Evolutionary conservation across 2,329 filamentous ascomycete species (phyloP), one percentile per base, ranked within the genome.

Genomic region (Diplocarpon rosae): DNA sequence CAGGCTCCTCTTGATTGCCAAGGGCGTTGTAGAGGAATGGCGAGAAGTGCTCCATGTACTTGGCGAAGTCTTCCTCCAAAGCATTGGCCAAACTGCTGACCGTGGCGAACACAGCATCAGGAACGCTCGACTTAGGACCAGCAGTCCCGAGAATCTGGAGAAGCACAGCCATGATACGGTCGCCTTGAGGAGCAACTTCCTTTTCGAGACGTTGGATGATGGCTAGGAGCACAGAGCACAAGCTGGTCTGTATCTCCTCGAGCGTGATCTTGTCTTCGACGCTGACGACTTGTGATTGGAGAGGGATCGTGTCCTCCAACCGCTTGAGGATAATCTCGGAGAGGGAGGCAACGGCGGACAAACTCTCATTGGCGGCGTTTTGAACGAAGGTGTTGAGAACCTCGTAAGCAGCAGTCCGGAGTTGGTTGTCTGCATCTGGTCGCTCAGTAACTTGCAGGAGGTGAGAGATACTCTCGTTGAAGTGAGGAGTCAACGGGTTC

Each of bases 241-340:
- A 73, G 64, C 89, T 95, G 41, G 89, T 95, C 69, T 96, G 92
- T 77, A 98, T 94, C 66, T 98, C 92, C 63, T 96, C 89, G 3
- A 98, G 75, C 5, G 85, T 93, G 54, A 96, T 87, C 65, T 83
- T 90, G 67, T 98, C 92, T 66, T 98, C 92, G 24, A 95, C 85
- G 61, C 89, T 95, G 56, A 96, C 89, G 47, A 96, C 87, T 68
- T 98, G 92, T 56, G 77, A 74, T 65, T 95, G 88, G 67, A 98
- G 80, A 29, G 83, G 80, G 43, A 96, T 72, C 0, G 92, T 95
- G 64, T 87, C 84, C 67, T 95, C 85, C 24, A 98, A 72, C 47
- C 92, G 85, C 69, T 93, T 84, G 50, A 98, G 77, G 53, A 95
- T 84, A 45, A 96, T 84, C 48, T 87, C 82, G 3, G 86, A 92